phyloP scores from a whole-genome alignment of 306 rosid genomes.

The Vigna trinervia region DNA sequence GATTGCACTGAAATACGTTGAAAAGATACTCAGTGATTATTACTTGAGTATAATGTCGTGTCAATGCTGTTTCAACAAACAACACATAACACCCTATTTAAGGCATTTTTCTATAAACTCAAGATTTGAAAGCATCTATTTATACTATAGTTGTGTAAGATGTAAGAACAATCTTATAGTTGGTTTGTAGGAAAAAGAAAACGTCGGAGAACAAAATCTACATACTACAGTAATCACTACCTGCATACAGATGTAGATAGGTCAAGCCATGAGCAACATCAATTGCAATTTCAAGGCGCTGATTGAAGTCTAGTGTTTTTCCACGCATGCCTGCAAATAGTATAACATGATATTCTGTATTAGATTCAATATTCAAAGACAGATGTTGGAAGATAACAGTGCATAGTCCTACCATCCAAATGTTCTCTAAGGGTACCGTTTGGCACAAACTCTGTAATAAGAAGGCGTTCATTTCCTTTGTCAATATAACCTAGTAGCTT shows the following conservation, averaged over 20 bases:
- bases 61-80: slow-evolving; percentile 28
- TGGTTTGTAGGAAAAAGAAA: slow-evolving; percentile 34
- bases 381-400: slow-evolving; percentile 32
- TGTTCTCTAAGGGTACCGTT: slow-evolving; percentile 97
- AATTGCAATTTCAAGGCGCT: slow-evolving; percentile 93
- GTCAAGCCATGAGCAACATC: slow-evolving; percentile 98
- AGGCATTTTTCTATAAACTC: slow-evolving; percentile 21
- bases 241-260: slow-evolving; percentile 90
- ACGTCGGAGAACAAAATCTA: slow-evolving; percentile 8
- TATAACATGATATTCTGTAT: slow-evolving; percentile 36
- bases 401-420: slow-evolving; percentile 80
- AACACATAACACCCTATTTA: neutral
- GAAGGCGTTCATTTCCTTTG: slow-evolving; percentile 83
- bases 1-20: slow-evolving; percentile 2
- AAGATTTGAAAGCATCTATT: slow-evolving; percentile 32
- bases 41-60: slow-evolving; percentile 12
- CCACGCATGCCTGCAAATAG: slow-evolving; percentile 73
- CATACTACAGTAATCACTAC: slow-evolving; percentile 53
- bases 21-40: slow-evolving; percentile 22
- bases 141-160: slow-evolving; percentile 18
- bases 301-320: slow-evolving; percentile 86
- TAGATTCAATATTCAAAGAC: slow-evolving; percentile 28
- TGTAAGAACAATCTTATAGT: slow-evolving; percentile 16
- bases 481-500: slow-evolving; percentile 89
- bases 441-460: slow-evolving; percentile 86